phyloP scores from a whole-genome alignment of 2,329 filamentous ascomycete genomes.

The Parasarocladium wereldwijsianum region DNA sequence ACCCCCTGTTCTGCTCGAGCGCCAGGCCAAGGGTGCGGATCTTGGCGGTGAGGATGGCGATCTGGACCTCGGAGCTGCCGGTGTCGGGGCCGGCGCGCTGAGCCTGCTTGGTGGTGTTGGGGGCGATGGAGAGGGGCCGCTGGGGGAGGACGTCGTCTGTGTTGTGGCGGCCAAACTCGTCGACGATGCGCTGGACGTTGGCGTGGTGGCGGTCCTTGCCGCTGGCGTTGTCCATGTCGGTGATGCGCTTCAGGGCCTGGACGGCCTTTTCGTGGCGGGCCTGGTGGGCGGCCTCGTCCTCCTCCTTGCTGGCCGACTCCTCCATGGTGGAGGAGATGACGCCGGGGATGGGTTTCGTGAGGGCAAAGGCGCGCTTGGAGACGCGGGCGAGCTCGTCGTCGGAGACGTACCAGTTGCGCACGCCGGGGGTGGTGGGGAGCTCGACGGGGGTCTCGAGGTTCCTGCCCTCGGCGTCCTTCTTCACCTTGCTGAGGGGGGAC shows the following conservation, averaged over 20 bases:
- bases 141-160: constrained; percentile 60
- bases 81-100: constrained; percentile 79
- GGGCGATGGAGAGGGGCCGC: constrained; percentile 33
- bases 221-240: constrained; percentile 61
- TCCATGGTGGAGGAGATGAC: constrained; percentile 17
- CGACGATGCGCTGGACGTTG: constrained; percentile 73
- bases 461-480: constrained; percentile 23
- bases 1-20: constrained; percentile 49
- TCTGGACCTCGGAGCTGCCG: constrained; percentile 93
- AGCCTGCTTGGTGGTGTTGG: constrained; percentile 20
- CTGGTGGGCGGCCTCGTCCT: too few relatives aligned
- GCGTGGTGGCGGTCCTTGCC: constrained; percentile 65
- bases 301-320: constrained; percentile 18
- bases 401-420: constrained; percentile 66
- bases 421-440: constrained; percentile 30
- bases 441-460: constrained; percentile 21
- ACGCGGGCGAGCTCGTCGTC: constrained; percentile 52
- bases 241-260: constrained; percentile 67
- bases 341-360: constrained; percentile 45
- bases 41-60: constrained; percentile 87
- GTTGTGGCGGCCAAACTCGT: constrained; percentile 79
- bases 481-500: constrained; percentile 18
- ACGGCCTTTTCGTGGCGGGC: constrained; percentile 50
- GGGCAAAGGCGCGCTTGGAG: constrained; percentile 49
- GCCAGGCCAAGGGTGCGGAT: constrained; percentile 68